Evolutionary conservation across 306 rosid species (phyloP).

Genomic region (Dalbergia oliveri): DNA sequence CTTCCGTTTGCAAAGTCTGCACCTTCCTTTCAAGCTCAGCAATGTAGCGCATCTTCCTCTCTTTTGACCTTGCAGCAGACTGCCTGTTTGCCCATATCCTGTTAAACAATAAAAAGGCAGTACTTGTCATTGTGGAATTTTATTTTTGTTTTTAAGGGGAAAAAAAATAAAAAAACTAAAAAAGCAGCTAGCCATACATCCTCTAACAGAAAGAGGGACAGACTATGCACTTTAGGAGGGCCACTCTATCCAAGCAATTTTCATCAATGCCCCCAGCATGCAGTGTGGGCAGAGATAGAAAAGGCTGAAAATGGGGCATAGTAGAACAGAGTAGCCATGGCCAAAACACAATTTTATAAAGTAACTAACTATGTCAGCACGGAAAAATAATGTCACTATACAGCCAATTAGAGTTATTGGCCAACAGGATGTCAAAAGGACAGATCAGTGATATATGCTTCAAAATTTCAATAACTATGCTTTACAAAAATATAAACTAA

Average conservation of each 20-base stretch:
- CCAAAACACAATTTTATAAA: conserved; percentile 21
- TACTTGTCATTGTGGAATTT: conserved; percentile 35
- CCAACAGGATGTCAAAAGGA: neutral
- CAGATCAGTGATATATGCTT: neutral
- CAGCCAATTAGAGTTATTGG: conserved; percentile 8
- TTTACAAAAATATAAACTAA: neutral
- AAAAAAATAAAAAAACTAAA: too few species aligned
- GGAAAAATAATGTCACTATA: conserved; percentile 15
- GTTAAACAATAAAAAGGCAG: conserved; percentile 38
- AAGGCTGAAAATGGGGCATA: neutral
- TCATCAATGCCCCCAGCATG: neutral
- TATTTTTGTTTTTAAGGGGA: too few species aligned
- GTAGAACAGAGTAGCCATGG: neutral
- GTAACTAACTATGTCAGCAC: neutral
- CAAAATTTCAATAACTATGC: neutral
- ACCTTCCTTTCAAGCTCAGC: conserved; percentile 96
- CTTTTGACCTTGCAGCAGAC: conserved; percentile 98
- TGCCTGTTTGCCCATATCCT: conserved; percentile 99
- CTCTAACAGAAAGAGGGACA: conserved; percentile 4
- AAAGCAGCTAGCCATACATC: conserved; percentile 5
- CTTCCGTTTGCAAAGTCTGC: conserved; percentile 93
- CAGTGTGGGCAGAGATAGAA: conserved; percentile 12
- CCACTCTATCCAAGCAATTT: conserved; percentile 22
- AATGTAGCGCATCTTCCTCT: conserved; percentile 97
- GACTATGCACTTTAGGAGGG: neutral